Base-by-base conservation (phyloP, 352 stramenopile species). In the Phytophthora citrophthora region DNA sequence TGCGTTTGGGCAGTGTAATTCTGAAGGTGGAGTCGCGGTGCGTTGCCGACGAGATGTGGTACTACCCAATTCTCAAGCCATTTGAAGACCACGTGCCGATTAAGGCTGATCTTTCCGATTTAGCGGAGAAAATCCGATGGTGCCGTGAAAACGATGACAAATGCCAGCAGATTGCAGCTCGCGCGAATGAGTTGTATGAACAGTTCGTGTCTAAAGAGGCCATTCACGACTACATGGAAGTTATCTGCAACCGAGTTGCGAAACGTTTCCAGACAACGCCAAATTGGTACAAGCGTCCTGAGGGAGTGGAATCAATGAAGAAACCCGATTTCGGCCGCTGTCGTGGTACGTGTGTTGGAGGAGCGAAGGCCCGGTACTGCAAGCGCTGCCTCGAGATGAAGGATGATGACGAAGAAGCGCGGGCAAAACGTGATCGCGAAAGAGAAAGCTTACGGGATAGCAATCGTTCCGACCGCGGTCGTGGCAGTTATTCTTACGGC, bases 71-170 rank as follows among this genome's bases (percentile, higher is more conserved):
- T 18, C 81, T 99, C 24, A 76, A 89, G 71, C 97, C 97, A 11
- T 99, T 97, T 67, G 87, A 98, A 45, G 97, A 99, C 66, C 97
- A 99, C 72, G 91, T 99, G 48, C 97, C 97, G 1, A 89, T 99
- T 9, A 98, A 98, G 50, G 84, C 83, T 2, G 97, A 99, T 71
- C 74, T 99, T 18, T 99, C 94, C 16, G 97, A 99, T 80, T 87
- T 99, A 15, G 93, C 96, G 32, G 97, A 99, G 68, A 98, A 99
- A 76, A 99, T 99, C 65, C 76, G 92, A 54, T 99, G 97, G 97
- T 99, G 97, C 71, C 91, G 97, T 49, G 79, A 96, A 18, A 95
- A 99, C 68, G 97, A 99, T 76, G 96, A 96, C 32, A 91, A 99
- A 71, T 99, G 97, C 70, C 76, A 79, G 36, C 68, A 96, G 68